A percentile compares a stretch with the other conserved stretches of the same genome.
Evolutionary conservation across 73 alveolate genomes (phyloP).

Genomic region (Symbiodinium natans): DNA sequence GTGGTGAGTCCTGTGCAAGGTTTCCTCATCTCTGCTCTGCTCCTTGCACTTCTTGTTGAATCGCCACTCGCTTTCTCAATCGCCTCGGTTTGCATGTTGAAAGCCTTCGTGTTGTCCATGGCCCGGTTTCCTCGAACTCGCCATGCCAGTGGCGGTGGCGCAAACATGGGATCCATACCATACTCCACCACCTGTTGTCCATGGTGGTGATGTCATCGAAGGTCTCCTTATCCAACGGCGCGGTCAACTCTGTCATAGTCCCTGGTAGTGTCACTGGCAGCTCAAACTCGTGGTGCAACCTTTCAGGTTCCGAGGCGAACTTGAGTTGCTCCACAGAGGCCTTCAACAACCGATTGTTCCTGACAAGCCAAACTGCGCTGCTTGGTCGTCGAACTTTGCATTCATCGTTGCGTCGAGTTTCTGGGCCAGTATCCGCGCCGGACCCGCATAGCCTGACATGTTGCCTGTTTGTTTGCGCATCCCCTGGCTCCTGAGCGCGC

Average conservation of each 20-base stretch:
- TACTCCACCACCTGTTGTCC: too few species aligned
- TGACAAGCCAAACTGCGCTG: slow-evolving; percentile 13
- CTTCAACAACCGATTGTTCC: slow-evolving; percentile 33
- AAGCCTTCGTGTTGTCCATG: too few species aligned
- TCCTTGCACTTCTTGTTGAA: too few species aligned
- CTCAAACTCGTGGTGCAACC: not conserved
- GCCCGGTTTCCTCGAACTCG: too few species aligned
- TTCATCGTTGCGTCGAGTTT: not conserved
- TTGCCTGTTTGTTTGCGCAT: not conserved
- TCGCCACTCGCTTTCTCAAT: too few species aligned
- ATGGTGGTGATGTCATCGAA: slow-evolving; percentile 20
- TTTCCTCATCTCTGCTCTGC: too few species aligned
- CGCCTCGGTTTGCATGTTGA: too few species aligned
- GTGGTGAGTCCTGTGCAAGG: too few species aligned
- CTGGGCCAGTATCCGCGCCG: slow-evolving; percentile 21
- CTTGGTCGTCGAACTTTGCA: not conserved
- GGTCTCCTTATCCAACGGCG: not conserved
- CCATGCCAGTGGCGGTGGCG: too few species aligned
- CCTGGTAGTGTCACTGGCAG: not conserved
- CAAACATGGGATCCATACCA: too few species aligned
- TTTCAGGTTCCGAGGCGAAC: not conserved
- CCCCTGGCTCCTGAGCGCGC: not conserved
- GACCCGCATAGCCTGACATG: slow-evolving; percentile 26
- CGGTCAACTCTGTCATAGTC: slow-evolving; percentile 18
- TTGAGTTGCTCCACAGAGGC: slow-evolving; percentile 29